Evolutionary conservation across 148 eudicot genomes (phyloP), one percentile per base, ranked within the genome.

Genomic region (Rhododendron vialii): DNA sequence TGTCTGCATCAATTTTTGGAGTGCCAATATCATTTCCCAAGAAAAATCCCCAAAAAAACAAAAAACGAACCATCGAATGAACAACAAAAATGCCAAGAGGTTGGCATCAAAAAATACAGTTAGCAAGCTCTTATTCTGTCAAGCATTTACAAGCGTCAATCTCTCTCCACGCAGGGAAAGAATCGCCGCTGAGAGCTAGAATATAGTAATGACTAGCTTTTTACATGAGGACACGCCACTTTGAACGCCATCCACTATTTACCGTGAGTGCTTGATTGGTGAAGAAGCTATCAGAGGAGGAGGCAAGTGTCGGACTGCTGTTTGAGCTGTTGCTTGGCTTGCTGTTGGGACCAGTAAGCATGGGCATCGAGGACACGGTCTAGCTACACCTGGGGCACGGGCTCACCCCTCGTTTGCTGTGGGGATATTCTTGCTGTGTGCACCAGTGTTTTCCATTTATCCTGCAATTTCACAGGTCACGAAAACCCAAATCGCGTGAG

Each of bases 361-460:
- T 96, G 99, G 45, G 99, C 99, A 6, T 91, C 81, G 7, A 95
- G 89, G 82, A 96, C 99, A 85, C 99, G 82, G 89, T 96, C 98
- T 65, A 96, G 87, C 35, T 95, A 94, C 82, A 92, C 94, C 89
- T 95, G 98, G 4, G 99, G 99, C 53, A 95, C 99, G 0, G 98
- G 99, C 88, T 96, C 97, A 36, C 99, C 99, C 88, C 99, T 90
- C 89, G 98, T 93, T 88, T 96, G 99, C 82, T 96, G 99, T 10
- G 98, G 99, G 59, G 98, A 92, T 81, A 96, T 96, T 91, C 92
- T 91, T 86, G 99, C 96, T 14, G 99, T 96, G 91, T 95, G 98
- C 82, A 96, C 99, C 92, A 96, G 89, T 17, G 99, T 96, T 87
- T 96, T 96, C 99, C 98, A 96, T 86, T 96, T 96, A 86, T 96